phyloP scores from a whole-genome alignment of 768 basidiomycete genomes.

The Termitomyces sp. region DNA sequence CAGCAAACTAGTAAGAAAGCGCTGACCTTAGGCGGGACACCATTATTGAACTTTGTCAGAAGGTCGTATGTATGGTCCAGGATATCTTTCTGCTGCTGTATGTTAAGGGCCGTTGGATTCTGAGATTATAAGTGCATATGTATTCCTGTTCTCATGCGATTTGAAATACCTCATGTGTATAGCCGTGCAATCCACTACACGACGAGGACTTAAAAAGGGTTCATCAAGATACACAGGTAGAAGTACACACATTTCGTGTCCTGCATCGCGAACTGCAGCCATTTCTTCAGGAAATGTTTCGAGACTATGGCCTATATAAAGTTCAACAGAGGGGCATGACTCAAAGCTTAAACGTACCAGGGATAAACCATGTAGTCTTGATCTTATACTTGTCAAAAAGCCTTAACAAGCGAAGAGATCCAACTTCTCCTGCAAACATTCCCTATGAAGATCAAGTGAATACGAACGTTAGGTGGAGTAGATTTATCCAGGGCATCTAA shows the following conservation, averaged over 20 bases:
- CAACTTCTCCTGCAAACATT: conserved; percentile 75
- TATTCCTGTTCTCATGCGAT: neutral
- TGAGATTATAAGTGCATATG: conserved; percentile 14
- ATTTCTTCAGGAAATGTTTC: conserved; percentile 73
- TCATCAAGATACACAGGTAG: neutral
- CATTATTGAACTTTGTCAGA: conserved; percentile 62
- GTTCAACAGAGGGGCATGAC: neutral
- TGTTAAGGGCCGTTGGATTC: conserved; percentile 56
- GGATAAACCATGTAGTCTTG: conserved; percentile 72
- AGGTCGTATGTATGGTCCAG: conserved; percentile 60
- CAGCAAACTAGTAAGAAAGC: neutral
- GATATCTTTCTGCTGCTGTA: conserved; percentile 68
- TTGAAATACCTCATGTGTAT: conserved; percentile 57
- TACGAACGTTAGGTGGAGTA: neutral
- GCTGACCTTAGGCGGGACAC: conserved; percentile 43
- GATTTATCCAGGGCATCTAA: neutral
- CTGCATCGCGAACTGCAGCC: conserved; percentile 64
- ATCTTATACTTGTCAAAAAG: conserved; percentile 67
- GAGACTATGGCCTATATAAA: conserved; percentile 54
- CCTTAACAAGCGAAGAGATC: conserved; percentile 61
- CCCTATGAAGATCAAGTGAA: conserved; percentile 28
- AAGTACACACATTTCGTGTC: conserved; percentile 57
- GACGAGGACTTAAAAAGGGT: neutral
- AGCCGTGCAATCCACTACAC: conserved; percentile 58
- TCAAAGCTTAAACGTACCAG: conserved; percentile 34